Conservation (phyloP, 2,329 filamentous ascomycete species). For the Colletotrichum lini region DNA sequence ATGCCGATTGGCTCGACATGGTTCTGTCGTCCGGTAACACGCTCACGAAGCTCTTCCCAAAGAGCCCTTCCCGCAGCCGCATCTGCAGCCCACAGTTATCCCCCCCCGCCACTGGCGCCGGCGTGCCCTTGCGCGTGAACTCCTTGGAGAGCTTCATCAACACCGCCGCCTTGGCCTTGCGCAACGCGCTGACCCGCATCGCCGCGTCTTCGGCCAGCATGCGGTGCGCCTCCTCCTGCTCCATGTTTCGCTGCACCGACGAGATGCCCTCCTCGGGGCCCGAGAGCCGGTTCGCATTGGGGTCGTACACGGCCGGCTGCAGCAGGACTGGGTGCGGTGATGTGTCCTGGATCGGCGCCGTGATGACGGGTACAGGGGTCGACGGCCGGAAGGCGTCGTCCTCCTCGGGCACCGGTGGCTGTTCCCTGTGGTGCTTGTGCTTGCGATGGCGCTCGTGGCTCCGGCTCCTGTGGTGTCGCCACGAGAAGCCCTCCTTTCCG, state of each 20-base stretch:
- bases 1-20: constrained; percentile 66
- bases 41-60: constrained; percentile 54
- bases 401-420: constrained; percentile 39
- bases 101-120: constrained; percentile 39
- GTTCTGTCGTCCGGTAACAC: constrained; percentile 60
- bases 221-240: constrained; percentile 69
- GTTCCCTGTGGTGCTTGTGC: constrained; percentile 46
- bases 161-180: constrained; percentile 73
- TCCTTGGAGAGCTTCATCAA: constrained; percentile 71
- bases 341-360: constrained; percentile 64
- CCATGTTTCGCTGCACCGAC: constrained; percentile 70
- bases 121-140: constrained; percentile 51
- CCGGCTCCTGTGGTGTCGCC: constrained; percentile 15
- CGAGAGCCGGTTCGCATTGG: constrained; percentile 46
- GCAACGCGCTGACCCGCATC: constrained; percentile 68
- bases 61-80: constrained; percentile 59
- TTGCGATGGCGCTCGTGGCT: constrained; percentile 43
- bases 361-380: constrained; percentile 58
- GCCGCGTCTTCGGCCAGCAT: constrained; percentile 71
- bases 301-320: constrained; percentile 71
- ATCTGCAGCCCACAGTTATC: constrained; percentile 52
- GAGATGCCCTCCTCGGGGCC: constrained; percentile 64
- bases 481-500: constrained; percentile 33
- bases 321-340: constrained; percentile 66
- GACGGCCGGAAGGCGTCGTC: constrained; percentile 46